Evolutionary conservation across 2,329 filamentous ascomycete species (phyloP), one percentile per base, ranked within the genome.

Genomic region (Chalara sp.): DNA sequence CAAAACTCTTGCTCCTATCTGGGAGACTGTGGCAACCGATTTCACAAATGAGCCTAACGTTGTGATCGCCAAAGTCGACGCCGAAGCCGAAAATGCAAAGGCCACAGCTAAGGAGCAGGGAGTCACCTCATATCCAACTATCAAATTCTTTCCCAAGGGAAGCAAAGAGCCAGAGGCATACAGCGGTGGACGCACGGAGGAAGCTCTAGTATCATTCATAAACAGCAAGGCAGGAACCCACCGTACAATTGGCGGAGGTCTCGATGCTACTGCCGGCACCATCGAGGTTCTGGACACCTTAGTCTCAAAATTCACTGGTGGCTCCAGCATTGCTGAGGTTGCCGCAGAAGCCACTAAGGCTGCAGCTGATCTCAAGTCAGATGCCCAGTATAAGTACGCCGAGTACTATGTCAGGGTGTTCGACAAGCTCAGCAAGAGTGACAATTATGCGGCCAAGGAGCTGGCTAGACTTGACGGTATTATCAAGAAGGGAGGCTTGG

Each of bases 71-170:
- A 97, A 99, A 76, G 86, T 99, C 55, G 92, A 99, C 67, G 91
- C 89, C 65, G 92, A 99, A 72, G 83, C 86, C 32, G 83, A 88
- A 62, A 89, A 89, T 70, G 82, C 86, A 70, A 96, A 96, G 73
- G 79, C 80, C 43, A 83, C 84, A 46, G 85, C 90, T 47, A 71
- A 81, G 65, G 82, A 84, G 47, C 84, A 93, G 66, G 89, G 84
- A 54, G 81, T 99, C 60, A 79, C 79, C 50, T 89, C 86, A 35
- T 99, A 95, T 78, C 93, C 93, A 46, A 99, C 93, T 56, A 96
- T 99, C 76, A 96, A 96, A 76, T 99, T 86, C 81, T 99, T 96
- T 80, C 81, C 89, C 60, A 87, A 86, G 68, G 91, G 90, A 61
- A 87, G 83, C 65, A 87, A 79, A 57, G 82, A 86, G 65, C 70